phyloP scores from a whole-genome alignment of 352 stramenopile species.

The Phytophthora tentaculata region DNA sequence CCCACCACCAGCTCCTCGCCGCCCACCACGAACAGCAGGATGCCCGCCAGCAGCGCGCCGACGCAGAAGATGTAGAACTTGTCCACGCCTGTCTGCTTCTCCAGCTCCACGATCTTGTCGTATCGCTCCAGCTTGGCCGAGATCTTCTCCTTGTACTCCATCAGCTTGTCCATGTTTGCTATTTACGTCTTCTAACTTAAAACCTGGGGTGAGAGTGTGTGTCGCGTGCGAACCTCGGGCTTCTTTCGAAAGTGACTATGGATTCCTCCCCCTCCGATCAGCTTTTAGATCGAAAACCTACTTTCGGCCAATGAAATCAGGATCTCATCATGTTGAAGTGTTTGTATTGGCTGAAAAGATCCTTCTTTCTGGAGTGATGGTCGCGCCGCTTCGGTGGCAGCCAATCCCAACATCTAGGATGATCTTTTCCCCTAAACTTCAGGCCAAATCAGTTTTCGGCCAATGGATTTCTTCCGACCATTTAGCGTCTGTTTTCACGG shows the following conservation, averaged over 20 bases:
- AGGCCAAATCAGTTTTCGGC: constrained; percentile 30
- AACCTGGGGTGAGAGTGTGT: background rate
- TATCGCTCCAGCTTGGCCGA: constrained; percentile 80
- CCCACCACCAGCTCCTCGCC: constrained; percentile 80
- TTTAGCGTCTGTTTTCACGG: constrained; percentile 1
- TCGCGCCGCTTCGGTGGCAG: constrained; percentile 21
- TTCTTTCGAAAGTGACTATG: constrained; percentile 62
- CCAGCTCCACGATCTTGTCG: constrained; percentile 83
- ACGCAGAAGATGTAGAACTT: constrained; percentile 90
- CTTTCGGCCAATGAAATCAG: constrained; percentile 37
- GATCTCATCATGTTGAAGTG: constrained; percentile 19
- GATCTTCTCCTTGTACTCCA: constrained; percentile 89
- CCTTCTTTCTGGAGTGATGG: constrained; percentile 32
- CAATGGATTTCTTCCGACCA: constrained; percentile 35
- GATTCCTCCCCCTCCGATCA: constrained; percentile 27
- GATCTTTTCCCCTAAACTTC: constrained; percentile 9
- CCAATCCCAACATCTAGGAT: constrained; percentile 3
- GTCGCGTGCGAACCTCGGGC: constrained; percentile 8
- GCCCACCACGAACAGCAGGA: constrained; percentile 83
- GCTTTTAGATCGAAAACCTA: too few relatives aligned
- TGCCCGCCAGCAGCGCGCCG: constrained; percentile 47
- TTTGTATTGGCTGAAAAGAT: constrained; percentile 38
- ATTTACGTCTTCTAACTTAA: background rate
- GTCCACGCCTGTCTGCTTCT: constrained; percentile 87
- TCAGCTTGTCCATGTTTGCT: constrained; percentile 74